Evolutionary conservation across 768 basidiomycete species (phyloP), one percentile per base, ranked within the genome.

Genomic region (Melanogaster broomeanus): DNA sequence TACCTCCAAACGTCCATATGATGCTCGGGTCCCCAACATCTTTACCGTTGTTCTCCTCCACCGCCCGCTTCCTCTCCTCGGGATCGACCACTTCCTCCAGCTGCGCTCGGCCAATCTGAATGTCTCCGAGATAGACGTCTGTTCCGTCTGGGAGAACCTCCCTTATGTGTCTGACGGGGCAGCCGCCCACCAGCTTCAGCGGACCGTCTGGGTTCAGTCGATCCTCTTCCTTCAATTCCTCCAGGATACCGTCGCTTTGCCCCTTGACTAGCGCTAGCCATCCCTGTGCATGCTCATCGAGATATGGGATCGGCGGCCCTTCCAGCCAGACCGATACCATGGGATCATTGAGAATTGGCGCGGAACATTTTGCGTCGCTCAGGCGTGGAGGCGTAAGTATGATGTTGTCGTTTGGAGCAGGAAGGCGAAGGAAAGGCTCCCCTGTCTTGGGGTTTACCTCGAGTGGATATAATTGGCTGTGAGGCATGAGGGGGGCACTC

Each of bases 1-100:
- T 63, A 87, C 87, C 76, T 56, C 85, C 87, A 28, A 87, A 65
- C 12, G 72, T 74, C 83, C 83, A 88, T 24, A 80, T 60, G 48
- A 86, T 83, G 27, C 69, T 69, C 11, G 79, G 77, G 57, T 87
- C 81, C 12, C 83, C 85, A 12, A 65, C 47, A 7, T 60, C 57
- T 47, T 73, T 72, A 1, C 50, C 61, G 21, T 67, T 60, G 57
- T 85, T 87, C 56, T 70, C 70, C 41, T 70, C 65, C 28, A 66
- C 64, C 13, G 69, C 64, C 37, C 55, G 58, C 41, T 65, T 65
- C 58, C 66, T 67, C 56, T 73, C 68, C 25, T 73, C 74, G 35
- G 58, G 55, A 55, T 81, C 76, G 35, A 60, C 30, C 35, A 67
- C 52, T 18, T 69, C 58, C 22, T 68, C 68, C 52, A 69, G 56